These are phyloP conservation scores for Populus alba DNA, from an alignment of 345 rosid genomes.

Conservation along the genomic window DNA sequence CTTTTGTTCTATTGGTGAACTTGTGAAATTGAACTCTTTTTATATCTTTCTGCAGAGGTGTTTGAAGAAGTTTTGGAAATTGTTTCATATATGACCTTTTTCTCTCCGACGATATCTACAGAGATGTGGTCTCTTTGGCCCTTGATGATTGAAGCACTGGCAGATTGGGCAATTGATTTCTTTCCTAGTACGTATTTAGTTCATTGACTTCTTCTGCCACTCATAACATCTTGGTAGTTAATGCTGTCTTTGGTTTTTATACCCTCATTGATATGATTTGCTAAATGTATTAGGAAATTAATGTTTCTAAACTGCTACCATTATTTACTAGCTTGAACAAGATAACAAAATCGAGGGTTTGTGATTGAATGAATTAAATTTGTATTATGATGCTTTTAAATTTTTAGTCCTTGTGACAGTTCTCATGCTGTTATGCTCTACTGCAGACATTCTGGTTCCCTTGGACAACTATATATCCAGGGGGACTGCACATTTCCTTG, in stretches of 20 bases:
- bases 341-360: background rate
- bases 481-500: conserved; percentile 86
- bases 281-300: background rate
- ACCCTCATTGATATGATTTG: background rate
- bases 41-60: conserved; percentile 65
- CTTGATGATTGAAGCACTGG: conserved; percentile 85
- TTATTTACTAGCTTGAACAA: background rate
- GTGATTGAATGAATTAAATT: background rate
- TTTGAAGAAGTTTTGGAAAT: conserved; percentile 99
- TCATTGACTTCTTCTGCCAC: background rate
- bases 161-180: conserved; percentile 97
- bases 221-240: background rate
- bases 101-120: conserved; percentile 83
- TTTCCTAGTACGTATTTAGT: conserved; percentile 62
- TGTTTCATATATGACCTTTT: conserved; percentile 97
- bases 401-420: background rate
- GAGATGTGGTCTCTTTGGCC: conserved; percentile 99
- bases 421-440: conserved; percentile 7
- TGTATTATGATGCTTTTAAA: background rate
- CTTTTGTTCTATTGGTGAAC: background rate
- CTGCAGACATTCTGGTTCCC: conserved; percentile 91
- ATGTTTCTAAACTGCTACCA: background rate
- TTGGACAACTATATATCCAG: conserved; percentile 93
- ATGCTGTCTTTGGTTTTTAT: background rate
- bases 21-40: background rate